These are phyloP conservation scores for Euptelea pleiosperma DNA, from an alignment of 164 flowering plant genomes.

Conservation along the genomic window DNA sequence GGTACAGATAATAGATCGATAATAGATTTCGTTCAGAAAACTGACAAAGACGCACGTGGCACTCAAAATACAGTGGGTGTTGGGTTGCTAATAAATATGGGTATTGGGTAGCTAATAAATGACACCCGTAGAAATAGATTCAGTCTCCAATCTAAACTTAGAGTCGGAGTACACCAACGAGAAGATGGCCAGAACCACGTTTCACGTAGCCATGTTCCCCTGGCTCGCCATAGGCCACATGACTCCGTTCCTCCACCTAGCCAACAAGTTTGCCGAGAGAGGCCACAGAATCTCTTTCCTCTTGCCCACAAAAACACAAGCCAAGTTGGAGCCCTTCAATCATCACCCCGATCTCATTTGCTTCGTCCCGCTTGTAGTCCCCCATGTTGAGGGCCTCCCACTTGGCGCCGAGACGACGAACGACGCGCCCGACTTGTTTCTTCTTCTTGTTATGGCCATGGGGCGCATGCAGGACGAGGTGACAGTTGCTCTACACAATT, in stretches of 20 bases:
- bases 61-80: too few species aligned
- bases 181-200: neutral
- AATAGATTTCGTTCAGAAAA: too few species aligned
- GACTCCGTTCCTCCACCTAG: neutral
- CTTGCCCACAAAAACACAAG: constrained; percentile 28
- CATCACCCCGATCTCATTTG: constrained; percentile 26
- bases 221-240: constrained; percentile 11
- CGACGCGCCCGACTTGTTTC: neutral
- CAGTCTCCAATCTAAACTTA: too few species aligned
- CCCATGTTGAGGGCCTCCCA: constrained; percentile 33
- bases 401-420: constrained; percentile 6
- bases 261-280: constrained; percentile 11
- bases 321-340: constrained; percentile 25
- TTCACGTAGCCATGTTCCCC: constrained; percentile 5
- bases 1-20: too few species aligned
- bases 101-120: too few species aligned
- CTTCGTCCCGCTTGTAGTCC: constrained; percentile 30
- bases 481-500: neutral
- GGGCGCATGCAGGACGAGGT: neutral
- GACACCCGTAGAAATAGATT: too few species aligned
- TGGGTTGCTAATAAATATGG: too few species aligned
- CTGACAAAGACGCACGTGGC: too few species aligned
- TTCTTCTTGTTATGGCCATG: neutral
- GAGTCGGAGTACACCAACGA: too few species aligned
- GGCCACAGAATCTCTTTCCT: constrained; percentile 39